Evolutionary conservation across 805 yeast genomes (phyloP), one percentile per base, ranked within the genome.

Genomic region (Metschnikowia chrysomelidarum): DNA sequence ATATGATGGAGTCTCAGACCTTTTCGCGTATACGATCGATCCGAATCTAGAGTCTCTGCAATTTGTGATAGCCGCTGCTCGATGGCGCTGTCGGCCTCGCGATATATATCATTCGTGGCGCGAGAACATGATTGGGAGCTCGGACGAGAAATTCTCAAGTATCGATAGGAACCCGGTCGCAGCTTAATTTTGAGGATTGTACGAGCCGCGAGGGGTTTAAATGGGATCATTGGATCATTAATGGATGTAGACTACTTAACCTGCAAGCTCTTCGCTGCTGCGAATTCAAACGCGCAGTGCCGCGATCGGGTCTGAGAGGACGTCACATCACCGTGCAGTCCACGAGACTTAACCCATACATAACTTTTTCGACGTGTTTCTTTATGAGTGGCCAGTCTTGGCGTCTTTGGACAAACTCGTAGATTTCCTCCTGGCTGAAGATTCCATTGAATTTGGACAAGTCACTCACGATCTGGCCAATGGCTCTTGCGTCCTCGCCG

Each of bases 351-450:
- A 91, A 69, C 0, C 98, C 98, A 53, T 88, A 93, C 80, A 93
- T 85, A n/a, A 87, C 89, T 56, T 82, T 87, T 59, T 91, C 98
- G 7, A 91, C 97, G 40, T 83, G 84, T 43, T 73, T 69, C 46
- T 78, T 82, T 18, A 91, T 83, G 23, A 64, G 53, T 0, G 74
- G 62, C 98, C 98, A 91, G 57, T 91, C 98, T 23, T 80, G 73
- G 38, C 98, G 69, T 42, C 95, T 67, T 47, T 85, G 88, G 4
- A 88, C 93, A 60, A 89, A 84, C 54, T 87, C 95, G 51, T 87
- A 85, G n/a, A 91, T 82, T 49, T 91, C 98, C 49, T 93, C 98
- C 29, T 94, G 95, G 19, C 81, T 77, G 53, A 91, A 83, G 4
- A 91, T 78, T 1, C 97, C 96, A 47, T 87, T 83, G 59, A 87